Conservation (phyloP, 2,329 filamentous ascomycete genomes). For the Torrubiella hemipterigena region DNA sequence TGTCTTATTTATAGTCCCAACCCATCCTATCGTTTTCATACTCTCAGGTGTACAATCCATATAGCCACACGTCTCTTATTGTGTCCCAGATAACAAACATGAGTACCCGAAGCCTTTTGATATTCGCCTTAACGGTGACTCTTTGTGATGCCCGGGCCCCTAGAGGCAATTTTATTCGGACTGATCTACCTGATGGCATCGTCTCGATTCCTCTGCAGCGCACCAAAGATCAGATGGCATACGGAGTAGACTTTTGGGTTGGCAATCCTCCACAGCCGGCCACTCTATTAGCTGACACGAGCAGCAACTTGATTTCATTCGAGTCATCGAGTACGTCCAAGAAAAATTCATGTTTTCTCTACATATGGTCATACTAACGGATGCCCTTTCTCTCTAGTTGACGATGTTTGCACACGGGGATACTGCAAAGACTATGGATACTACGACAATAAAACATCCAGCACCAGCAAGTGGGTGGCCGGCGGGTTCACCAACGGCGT, state of each 20-base stretch:
- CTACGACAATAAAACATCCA: slow-evolving; percentile 8
- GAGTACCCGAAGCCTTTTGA: too few relatives aligned
- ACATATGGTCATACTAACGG: too few relatives aligned
- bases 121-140: too few relatives aligned
- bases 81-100: too few relatives aligned
- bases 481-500: slow-evolving; percentile 6
- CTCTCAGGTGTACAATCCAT: too few relatives aligned
- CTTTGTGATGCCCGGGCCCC: too few relatives aligned
- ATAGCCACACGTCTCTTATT: too few relatives aligned
- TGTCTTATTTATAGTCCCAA: too few relatives aligned
- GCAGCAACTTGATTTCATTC: slow-evolving; percentile 7
- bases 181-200: slow-evolving; percentile 5
- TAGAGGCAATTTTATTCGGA: too few relatives aligned
- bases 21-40: too few relatives aligned
- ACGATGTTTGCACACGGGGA: slow-evolving; percentile 6
- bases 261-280: slow-evolving; percentile 7
- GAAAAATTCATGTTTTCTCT: neutral
- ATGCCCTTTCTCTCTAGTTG: too few relatives aligned
- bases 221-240: slow-evolving; percentile 7
- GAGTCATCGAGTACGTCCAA: slow-evolving; percentile 6
- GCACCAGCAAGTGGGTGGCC: slow-evolving; percentile 4
- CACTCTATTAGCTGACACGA: slow-evolving; percentile 6
- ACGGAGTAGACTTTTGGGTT: slow-evolving; percentile 6
- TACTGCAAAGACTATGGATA: slow-evolving; percentile 5
- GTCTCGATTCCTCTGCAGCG: slow-evolving; percentile 6